These are phyloP conservation scores for Spencermartinsiella ligniputridi DNA, from an alignment of 1,139 yeast genomes.

Conservation along the genomic window DNA sequence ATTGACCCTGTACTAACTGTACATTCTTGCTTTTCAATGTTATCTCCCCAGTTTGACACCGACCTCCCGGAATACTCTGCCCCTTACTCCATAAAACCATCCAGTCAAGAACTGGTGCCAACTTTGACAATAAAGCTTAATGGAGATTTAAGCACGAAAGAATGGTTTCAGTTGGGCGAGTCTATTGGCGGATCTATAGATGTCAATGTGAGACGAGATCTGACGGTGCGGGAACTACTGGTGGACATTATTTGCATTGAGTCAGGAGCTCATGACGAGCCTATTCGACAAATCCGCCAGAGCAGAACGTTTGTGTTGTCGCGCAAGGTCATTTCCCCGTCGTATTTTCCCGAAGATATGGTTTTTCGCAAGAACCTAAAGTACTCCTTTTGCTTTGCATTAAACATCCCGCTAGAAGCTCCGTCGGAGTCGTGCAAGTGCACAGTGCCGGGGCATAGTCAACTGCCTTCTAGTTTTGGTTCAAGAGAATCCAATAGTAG, in stretches of 20 bases:
- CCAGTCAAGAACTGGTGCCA: background rate
- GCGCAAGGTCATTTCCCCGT: slow-evolving; percentile 7
- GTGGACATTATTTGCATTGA: background rate
- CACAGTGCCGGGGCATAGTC: background rate
- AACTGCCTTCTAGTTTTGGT: background rate
- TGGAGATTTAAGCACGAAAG: background rate
- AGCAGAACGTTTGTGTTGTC: slow-evolving; percentile 3
- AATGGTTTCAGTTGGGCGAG: slow-evolving; percentile 1
- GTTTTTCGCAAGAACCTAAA: slow-evolving; percentile 7
- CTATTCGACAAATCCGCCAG: background rate
- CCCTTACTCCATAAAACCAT: background rate
- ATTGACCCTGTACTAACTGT: no score
- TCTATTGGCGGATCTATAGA: background rate
- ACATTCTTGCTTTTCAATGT: no score
- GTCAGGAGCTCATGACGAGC: background rate
- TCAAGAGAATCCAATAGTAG: background rate
- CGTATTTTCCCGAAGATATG: slow-evolving; percentile 10
- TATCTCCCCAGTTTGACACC: no score
- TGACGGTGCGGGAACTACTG: background rate
- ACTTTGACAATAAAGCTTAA: background rate
- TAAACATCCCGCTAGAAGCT: slow-evolving; percentile 9
- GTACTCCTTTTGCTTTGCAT: slow-evolving; percentile 12
- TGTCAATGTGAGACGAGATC: background rate
- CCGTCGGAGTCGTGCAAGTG: background rate
- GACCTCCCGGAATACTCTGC: background rate